Evolutionary conservation across 257 asterid species (phyloP), one percentile per base, ranked within the genome.

Genomic region (Salvia rosmarinus): DNA sequence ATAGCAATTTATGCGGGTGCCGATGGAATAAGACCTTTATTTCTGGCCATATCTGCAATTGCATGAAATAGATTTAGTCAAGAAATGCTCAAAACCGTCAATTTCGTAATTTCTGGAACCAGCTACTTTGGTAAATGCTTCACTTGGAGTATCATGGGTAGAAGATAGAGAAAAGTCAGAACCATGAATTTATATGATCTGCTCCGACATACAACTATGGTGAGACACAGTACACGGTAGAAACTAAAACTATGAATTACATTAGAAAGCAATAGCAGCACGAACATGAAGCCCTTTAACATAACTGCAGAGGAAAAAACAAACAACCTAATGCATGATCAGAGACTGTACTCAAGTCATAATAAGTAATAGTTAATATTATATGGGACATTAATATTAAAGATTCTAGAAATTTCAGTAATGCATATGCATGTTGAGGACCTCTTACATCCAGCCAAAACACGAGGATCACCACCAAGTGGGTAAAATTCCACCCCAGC

Each of bases 391-490:
- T 23, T 23, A 39, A 66, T 39, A 47, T 23, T 28, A 71, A 14
- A 51, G 47, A 54, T 43, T 57, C 37, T 21, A 28, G 55, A 64
- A 64, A 51, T 35, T 43, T 17, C 58, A 71, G 49, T 73, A 70
- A 71, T 55, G 39, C 40, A 84, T 54, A 73, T 63, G 67, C 43
- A 78, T 58, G 80, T 77, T 56, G 72, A 88, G 81, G 80, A 81
- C 81, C 86, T 77, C 99, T 95, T 91, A 95, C 99, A 95, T 89
- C 96, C 99, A 71, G 99, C 90, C 89, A 95, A 85, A 72, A 95
- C 83, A 75, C 96, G 92, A 77, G 99, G 98, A 76, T 95, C 99
- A 9, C 99, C 99, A 16, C 99, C 99, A 65, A 95, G 85, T 5
- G 99, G 97, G 77, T 81, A 91, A 78, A 91, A 95, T 60, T 88